Evolutionary conservation across 164 flowering plant genomes (phyloP).

Genomic region (Cinnamomum micranthum): DNA sequence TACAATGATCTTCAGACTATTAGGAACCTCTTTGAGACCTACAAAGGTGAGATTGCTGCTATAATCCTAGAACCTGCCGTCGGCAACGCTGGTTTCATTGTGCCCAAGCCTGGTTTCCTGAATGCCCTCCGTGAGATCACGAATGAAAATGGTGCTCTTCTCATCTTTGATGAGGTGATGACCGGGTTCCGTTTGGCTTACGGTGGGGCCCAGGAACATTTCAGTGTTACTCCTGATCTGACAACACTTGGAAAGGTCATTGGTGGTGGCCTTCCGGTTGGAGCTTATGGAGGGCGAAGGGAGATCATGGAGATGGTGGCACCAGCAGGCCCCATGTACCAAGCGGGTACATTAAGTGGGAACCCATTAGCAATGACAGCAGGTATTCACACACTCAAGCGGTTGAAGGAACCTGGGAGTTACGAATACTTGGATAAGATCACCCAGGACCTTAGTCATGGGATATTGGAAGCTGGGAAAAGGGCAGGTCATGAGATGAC

Average conservation of each 20-base stretch:
- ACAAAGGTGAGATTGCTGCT: slow-evolving; percentile 84
- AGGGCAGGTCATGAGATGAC: slow-evolving; percentile 75
- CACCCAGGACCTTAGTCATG: slow-evolving; percentile 60
- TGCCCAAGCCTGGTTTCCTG: slow-evolving; percentile 70
- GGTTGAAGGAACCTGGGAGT: slow-evolving; percentile 55
- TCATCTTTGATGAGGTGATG: slow-evolving; percentile 95
- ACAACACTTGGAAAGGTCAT: slow-evolving; percentile 90
- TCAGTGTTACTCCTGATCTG: slow-evolving; percentile 81
- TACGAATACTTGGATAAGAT: slow-evolving; percentile 70
- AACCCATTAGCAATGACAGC: slow-evolving; percentile 98
- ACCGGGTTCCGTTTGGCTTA: slow-evolving; percentile 88
- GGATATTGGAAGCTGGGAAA: slow-evolving; percentile 71
- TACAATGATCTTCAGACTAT: slow-evolving; percentile 68
- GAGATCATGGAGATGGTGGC: slow-evolving; percentile 99
- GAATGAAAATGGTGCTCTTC: slow-evolving; percentile 62
- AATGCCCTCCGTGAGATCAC: slow-evolving; percentile 54
- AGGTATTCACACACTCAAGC: slow-evolving; percentile 84
- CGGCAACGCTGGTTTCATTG: slow-evolving; percentile 86
- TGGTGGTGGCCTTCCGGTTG: slow-evolving; percentile 96
- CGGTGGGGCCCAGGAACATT: slow-evolving; percentile 94
- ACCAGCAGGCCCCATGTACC: slow-evolving; percentile 97
- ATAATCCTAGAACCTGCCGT: slow-evolving; percentile 92
- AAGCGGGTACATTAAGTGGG: slow-evolving; percentile 96
- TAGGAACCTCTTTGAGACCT: slow-evolving; percentile 43
- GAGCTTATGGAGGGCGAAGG: slow-evolving; percentile 94